Evolutionary conservation across 768 basidiomycete genomes (phyloP).

Genomic region (Trametes cingulata): DNA sequence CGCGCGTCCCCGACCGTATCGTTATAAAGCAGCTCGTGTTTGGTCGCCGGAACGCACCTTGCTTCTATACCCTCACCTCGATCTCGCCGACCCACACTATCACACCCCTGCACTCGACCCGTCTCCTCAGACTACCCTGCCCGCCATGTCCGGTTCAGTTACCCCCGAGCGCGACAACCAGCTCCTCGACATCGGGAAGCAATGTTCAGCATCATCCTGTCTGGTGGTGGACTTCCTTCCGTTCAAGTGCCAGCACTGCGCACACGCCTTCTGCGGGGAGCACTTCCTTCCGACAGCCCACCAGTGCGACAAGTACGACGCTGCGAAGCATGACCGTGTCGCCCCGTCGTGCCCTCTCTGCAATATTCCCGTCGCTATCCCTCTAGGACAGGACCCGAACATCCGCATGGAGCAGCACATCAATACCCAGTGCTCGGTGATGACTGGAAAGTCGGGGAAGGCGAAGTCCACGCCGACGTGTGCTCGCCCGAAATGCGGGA

Average conservation of each 20-base stretch:
- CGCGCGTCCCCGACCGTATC: slow-evolving; percentile 29
- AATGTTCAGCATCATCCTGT: slow-evolving; percentile 70
- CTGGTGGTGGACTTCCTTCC: slow-evolving; percentile 80
- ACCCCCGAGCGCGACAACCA: slow-evolving; percentile 48
- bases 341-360: slow-evolving; percentile 83
- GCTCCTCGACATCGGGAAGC: slow-evolving; percentile 66
- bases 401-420: slow-evolving; percentile 80
- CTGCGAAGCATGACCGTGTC: slow-evolving; percentile 67
- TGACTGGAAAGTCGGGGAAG: slow-evolving; percentile 60
- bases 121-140: neutral
- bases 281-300: slow-evolving; percentile 76
- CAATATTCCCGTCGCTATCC: slow-evolving; percentile 70
- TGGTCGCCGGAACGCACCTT: slow-evolving; percentile 21
- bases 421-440: slow-evolving; percentile 60
- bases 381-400: slow-evolving; percentile 80
- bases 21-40: neutral
- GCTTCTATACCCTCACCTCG: neutral
- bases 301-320: slow-evolving; percentile 68
- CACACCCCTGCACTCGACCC: neutral
- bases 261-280: slow-evolving; percentile 68
- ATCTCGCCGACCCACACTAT: too few species aligned
- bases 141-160: slow-evolving; percentile 31
- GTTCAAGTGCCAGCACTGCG: slow-evolving; percentile 84
- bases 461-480: slow-evolving; percentile 52
- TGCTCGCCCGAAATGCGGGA: slow-evolving; percentile 63